phyloP scores from a whole-genome alignment of 2,329 filamentous ascomycete species.

The Alternaria rosae region DNA sequence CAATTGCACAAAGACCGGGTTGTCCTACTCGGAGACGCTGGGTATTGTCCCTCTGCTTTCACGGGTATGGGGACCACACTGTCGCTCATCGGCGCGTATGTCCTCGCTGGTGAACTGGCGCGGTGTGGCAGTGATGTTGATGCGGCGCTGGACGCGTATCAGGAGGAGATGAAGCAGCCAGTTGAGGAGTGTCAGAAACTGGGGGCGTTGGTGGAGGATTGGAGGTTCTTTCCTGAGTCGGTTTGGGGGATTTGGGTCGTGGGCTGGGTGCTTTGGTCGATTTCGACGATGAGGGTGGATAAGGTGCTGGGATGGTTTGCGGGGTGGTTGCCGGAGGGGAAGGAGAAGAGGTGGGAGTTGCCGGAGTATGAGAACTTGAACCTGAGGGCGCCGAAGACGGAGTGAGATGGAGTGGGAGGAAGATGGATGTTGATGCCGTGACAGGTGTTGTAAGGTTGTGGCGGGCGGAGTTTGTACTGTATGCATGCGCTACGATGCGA shows the following conservation, averaged over 20 bases:
- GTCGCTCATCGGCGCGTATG: constrained; percentile 49
- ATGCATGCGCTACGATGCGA: background rate
- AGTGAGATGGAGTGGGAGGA: background rate
- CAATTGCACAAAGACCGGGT: constrained; percentile 55
- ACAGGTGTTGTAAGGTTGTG: background rate
- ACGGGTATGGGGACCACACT: constrained; percentile 39
- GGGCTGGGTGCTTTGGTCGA: background rate
- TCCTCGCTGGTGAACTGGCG: constrained; percentile 48
- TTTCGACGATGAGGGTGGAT: background rate
- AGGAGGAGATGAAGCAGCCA: constrained; percentile 24
- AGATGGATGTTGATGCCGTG: background rate
- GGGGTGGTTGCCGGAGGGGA: background rate
- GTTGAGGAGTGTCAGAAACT: constrained; percentile 32
- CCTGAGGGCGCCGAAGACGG: background rate
- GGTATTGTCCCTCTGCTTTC: constrained; percentile 36
- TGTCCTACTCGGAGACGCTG: constrained; percentile 62
- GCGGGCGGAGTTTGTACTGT: background rate
- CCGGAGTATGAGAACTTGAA: constrained; percentile 23
- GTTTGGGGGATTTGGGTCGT: background rate
- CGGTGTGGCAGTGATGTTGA: constrained; percentile 17
- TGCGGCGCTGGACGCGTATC: constrained; percentile 31
- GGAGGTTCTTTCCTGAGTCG: background rate
- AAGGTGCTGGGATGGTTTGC: background rate
- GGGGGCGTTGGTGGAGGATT: background rate
- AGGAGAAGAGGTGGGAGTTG: constrained; percentile 1